These are phyloP conservation scores for Talaromyces wortmannii DNA, from an alignment of 495 filamentous ascomycete species.

Conservation along the genomic window DNA sequence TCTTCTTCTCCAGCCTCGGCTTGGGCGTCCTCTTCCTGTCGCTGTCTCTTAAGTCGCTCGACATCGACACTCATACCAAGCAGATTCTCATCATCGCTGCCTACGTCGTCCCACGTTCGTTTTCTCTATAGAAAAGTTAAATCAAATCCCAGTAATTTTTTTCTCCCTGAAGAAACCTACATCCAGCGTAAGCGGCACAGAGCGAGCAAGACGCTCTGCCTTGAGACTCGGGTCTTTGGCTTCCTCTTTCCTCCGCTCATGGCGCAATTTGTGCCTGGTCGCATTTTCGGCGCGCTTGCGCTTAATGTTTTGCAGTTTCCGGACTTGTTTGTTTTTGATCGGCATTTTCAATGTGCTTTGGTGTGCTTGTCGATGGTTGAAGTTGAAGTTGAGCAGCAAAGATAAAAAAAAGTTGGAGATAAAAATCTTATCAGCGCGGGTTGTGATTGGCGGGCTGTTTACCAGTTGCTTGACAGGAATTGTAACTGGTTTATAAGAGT, in stretches of 20 bases:
- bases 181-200: conserved; percentile 80
- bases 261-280: conserved; percentile 67
- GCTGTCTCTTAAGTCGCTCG: conserved; percentile 65
- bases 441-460: neutral
- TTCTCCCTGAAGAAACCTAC: neutral
- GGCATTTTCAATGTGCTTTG: neutral
- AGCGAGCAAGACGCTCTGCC: conserved; percentile 62
- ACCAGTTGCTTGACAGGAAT: neutral
- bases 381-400: neutral
- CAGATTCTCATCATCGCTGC: conserved; percentile 56
- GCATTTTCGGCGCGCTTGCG: conserved; percentile 69
- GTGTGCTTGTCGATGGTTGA: neutral
- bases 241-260: conserved; percentile 75
- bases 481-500: too few species aligned
- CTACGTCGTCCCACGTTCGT: conserved; percentile 87
- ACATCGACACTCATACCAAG: conserved; percentile 74
- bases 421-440: neutral
- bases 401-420: neutral
- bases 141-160: neutral
- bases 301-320: conserved; percentile 67
- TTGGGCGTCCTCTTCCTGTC: conserved; percentile 59
- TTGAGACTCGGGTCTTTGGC: conserved; percentile 72
- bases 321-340: conserved; percentile 61
- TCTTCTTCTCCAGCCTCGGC: conserved; percentile 29
- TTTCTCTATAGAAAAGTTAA: neutral